phyloP scores from a whole-genome alignment of 1,284 basidiomycete species.

The Microbotryum scabiosae region DNA sequence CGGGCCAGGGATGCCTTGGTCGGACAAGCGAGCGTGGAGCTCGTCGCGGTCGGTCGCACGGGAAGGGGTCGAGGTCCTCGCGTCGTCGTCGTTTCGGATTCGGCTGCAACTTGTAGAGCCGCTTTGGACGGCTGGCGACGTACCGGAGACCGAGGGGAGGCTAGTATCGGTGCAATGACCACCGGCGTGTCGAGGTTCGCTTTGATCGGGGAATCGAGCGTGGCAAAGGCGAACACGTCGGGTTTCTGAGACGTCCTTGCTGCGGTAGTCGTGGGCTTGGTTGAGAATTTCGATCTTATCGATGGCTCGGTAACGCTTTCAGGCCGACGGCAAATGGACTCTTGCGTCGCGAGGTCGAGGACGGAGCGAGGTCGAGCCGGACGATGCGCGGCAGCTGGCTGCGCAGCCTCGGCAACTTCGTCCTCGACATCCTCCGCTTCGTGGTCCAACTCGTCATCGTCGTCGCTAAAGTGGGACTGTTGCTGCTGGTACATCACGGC shows the following conservation, averaged over 20 bases:
- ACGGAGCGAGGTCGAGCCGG: neutral
- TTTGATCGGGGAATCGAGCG: conserved; percentile 22
- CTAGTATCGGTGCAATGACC: neutral
- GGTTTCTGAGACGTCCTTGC: neutral
- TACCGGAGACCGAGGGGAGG: neutral
- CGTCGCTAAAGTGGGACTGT: conserved; percentile 23
- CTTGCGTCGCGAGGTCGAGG: neutral
- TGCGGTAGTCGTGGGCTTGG: too few species aligned
- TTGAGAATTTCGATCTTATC: too few species aligned
- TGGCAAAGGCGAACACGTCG: conserved; percentile 24
- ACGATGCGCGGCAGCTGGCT: neutral
- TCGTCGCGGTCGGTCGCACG: neutral
- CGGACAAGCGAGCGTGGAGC: neutral
- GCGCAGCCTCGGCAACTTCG: neutral
- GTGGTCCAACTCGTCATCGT: conserved; percentile 7
- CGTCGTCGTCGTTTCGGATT: neutral
- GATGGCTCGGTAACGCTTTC: too few species aligned
- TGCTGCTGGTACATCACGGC: conserved; percentile 6
- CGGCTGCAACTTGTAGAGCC: neutral
- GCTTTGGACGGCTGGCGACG: neutral
- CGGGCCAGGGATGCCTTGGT: neutral
- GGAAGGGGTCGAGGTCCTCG: conserved; percentile 13
- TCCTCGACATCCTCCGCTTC: neutral
- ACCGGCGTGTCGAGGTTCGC: neutral
- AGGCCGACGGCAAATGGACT: too few species aligned